A percentile compares a stretch with the other conserved stretches of the same genome.
phyloP scores from a whole-genome alignment of 257 asterid species.

The Datura wrightii region DNA sequence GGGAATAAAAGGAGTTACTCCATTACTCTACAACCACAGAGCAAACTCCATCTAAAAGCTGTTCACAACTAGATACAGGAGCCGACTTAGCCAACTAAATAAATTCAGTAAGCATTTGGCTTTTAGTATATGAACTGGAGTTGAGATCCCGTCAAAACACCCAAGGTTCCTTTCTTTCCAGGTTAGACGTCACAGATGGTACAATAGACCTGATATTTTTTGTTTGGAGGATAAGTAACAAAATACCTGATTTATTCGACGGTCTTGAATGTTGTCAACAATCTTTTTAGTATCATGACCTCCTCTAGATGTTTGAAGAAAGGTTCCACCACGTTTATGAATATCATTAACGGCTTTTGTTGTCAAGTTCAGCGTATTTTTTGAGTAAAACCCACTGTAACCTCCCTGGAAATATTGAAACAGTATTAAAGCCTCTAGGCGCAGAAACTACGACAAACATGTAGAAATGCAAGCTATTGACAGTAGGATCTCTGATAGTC shows the following conservation, averaged over 20 bases:
- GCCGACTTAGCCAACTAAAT: too few relatives aligned
- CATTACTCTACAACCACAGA: too few relatives aligned
- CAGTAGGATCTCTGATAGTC: not conserved
- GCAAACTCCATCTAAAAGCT: too few relatives aligned
- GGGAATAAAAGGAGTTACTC: too few relatives aligned
- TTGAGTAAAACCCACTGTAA: conserved; percentile 90
- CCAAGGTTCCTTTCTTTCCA: not conserved
- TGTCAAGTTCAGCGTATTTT: conserved; percentile 77
- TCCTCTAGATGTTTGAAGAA: conserved; percentile 94
- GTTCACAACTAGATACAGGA: too few relatives aligned
- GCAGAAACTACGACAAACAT: not conserved
- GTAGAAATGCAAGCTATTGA: conserved; percentile 25
- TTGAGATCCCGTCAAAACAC: too few relatives aligned
- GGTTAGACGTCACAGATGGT: conserved; percentile 27
- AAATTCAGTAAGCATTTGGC: too few relatives aligned
- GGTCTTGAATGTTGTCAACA: conserved; percentile 92
- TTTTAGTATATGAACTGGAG: too few relatives aligned
- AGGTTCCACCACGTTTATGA: conserved; percentile 95
- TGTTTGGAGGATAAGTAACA: conserved; percentile 13
- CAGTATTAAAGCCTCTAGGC: conserved; percentile 19
- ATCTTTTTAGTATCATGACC: conserved; percentile 95
- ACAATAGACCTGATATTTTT: not conserved
- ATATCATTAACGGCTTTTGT: conserved; percentile 81
- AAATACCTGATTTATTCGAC: conserved; percentile 91
- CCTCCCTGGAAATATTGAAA: conserved; percentile 72